Conservation (phyloP, 345 rosid genomes). For the Psidium friedrichsthalianum region DNA sequence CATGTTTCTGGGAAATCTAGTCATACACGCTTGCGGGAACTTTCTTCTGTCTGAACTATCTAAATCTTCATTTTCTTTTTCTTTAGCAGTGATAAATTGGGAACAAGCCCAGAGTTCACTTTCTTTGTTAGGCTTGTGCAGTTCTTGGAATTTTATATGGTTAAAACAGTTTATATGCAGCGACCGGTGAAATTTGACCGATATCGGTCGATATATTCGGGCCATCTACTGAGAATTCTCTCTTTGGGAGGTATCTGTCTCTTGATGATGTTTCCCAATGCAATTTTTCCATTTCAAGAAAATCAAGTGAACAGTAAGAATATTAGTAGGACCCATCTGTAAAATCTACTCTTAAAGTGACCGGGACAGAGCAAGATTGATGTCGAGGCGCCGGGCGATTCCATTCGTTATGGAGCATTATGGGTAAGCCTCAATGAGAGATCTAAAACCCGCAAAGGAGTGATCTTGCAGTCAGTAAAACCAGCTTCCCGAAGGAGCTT, state of each 20-base stretch:
- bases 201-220: too few species aligned
- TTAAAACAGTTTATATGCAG: too few species aligned
- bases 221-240: too few species aligned
- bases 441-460: conserved; percentile 28
- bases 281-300: too few species aligned
- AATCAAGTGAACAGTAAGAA: too few species aligned
- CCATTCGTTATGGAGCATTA: not conserved
- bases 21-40: not conserved
- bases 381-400: not conserved
- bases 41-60: not conserved
- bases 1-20: not conserved
- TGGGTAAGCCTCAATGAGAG: conserved; percentile 39
- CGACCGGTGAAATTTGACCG: too few species aligned
- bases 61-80: not conserved
- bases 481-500: conserved; percentile 21
- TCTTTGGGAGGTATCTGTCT: too few species aligned
- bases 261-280: too few species aligned
- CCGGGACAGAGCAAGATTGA: not conserved
- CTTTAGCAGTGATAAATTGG: not conserved
- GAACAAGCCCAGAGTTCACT: not conserved
- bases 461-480: conserved; percentile 25
- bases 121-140: too few species aligned
- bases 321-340: too few species aligned
- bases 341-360: too few species aligned
- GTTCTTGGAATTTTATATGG: too few species aligned